Base-by-base conservation (phyloP, 345 rosid species). In the Fremontodendron californicum region DNA sequence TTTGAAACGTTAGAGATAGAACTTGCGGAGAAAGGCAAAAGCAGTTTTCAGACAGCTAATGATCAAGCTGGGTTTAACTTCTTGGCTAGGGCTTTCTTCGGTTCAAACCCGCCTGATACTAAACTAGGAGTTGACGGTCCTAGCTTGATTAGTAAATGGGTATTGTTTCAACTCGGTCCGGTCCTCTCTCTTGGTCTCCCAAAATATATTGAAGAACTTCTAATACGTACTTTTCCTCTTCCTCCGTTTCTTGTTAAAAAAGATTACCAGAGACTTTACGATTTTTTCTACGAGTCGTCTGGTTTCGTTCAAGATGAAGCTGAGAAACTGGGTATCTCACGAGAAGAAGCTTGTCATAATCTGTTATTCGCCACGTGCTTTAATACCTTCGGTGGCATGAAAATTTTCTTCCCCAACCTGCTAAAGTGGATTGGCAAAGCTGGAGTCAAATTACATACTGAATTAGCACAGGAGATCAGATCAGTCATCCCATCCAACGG, bases 321-420 rank as follows among this genome's bases (percentile, higher is more conserved):
- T 7, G 94, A 89, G 80, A 80, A 75, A 15, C 23, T 88, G 67
- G 97, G 94, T 4, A 78, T 95, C 70, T 90, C 98, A 4, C 75
- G 90, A 9, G 99, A 91, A 19, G 99, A 95, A 78, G 97, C 97
- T 0, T 82, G 90, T 75, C 97, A 95, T 81, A 95, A 95, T 73
- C 80, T 95, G 19, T 51, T 93, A 40, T 95, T 95, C 85, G 84
- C 96, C 79, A 90, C 95, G 29, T 94, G 98, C 81, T 95, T 95
- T 68, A 95, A 95, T 78, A 83, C 98, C 18, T 93, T 88, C 79
- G 99, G 98, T 6, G 99, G 99, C 29, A 87, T 94, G 87, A 93
- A 79, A 42, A 5, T 93, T 31, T 74, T 95, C 35, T 90, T 95
- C 79, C 90, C 98, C 16, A 90, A 73, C 81, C 3, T 86, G 39